Evolutionary conservation across 768 basidiomycete genomes (phyloP), one percentile per base, ranked within the genome.

Genomic region (Russula virescens): DNA sequence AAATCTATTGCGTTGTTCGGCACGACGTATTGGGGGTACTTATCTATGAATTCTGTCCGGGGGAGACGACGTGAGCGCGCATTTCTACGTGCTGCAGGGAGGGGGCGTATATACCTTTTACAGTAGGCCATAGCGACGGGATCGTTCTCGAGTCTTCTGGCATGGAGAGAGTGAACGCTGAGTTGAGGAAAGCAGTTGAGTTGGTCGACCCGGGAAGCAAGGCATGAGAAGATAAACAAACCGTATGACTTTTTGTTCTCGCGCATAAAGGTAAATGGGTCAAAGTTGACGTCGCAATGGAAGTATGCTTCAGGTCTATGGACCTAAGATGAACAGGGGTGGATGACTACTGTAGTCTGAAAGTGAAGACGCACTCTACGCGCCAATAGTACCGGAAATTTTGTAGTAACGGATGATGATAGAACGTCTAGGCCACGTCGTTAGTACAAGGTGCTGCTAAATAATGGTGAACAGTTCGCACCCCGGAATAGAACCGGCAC

Each of bases 371-470:
- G 72, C 69, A 91, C 87, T 94, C 91, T 31, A 95, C 83, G 66
- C 92, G 86, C 91, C 91, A 95, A 74, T 95, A 94, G 74, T 91
- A 95, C 47, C 84, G 83, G 73, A 87, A 94, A 31, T 83, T n/a
- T 65, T 86, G 80, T 51, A 95, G 75, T 10, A 94, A 75, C 60
- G 87, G 83, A 65, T 95, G 93, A 45, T 81, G 79, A 76, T 84
- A 94, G 76, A 96, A 95, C 77, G 87, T 90, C 85, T 91, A 26
- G 6, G 25, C 6, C 21, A 9, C 34, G 40, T 21, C 19, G 58
- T 68, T 28, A 42, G 23, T 40, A 25, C 25, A 18, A n/a, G 28
- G 16, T 8, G 35, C n/a, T 16, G 18, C 7, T n/a, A 18, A 10
- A 11, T 26, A 31, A 14, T 28, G 11, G 26, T 48, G 18, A 19